Evolutionary conservation across 116 monocot genomes (phyloP).

Genomic region (Thalassia testudinum): DNA sequence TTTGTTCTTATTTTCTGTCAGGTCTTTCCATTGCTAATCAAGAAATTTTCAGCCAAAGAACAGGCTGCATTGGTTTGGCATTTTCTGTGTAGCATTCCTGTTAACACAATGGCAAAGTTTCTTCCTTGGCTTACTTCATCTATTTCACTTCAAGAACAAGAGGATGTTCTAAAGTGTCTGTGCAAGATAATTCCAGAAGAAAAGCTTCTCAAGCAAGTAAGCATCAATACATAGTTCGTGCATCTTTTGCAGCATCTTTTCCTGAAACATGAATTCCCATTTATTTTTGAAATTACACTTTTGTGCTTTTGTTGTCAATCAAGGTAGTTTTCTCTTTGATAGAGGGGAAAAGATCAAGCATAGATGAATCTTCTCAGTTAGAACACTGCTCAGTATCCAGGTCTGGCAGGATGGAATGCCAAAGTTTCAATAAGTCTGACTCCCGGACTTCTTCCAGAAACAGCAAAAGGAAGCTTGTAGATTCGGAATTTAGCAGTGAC

Average conservation of each 20-base stretch:
- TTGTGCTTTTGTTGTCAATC: background rate
- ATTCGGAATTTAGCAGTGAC: conserved; percentile 11
- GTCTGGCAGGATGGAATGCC: conserved; percentile 2
- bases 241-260: background rate
- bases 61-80: conserved; percentile 94
- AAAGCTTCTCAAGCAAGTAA: conserved; percentile 82
- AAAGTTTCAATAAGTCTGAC: conserved; percentile 10
- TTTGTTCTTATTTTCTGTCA: conserved; percentile 17
- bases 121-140: conserved; percentile 87
- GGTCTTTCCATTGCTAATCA: conserved; percentile 86
- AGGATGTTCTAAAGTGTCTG: conserved; percentile 65
- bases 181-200: conserved; percentile 81
- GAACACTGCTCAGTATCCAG: background rate
- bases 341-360: conserved; percentile 34
- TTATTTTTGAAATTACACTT: background rate
- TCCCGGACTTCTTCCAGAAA: conserved; percentile 17
- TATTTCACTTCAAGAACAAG: conserved; percentile 56
- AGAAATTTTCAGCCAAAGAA: conserved; percentile 87
- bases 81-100: conserved; percentile 92
- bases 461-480: conserved; percentile 42
- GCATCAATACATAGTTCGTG: too few species aligned
- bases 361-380: background rate
- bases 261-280: background rate
- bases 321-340: conserved; percentile 94
- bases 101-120: conserved; percentile 81